phyloP scores from a whole-genome alignment of 1,284 basidiomycete species.

The Caloboletus inedulis region DNA sequence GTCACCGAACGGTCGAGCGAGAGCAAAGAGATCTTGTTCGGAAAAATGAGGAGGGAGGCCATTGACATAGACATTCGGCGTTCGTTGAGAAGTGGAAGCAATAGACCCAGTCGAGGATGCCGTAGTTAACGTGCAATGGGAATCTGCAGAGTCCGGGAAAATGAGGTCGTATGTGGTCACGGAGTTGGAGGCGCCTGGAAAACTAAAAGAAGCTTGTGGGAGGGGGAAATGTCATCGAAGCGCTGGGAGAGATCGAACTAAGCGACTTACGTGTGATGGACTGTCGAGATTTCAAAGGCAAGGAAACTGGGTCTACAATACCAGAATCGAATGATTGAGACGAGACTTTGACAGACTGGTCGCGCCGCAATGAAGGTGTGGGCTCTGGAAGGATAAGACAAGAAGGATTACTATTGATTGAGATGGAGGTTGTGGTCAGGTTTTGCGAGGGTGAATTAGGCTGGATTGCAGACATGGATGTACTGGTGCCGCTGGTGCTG shows the following conservation, averaged over 20 bases:
- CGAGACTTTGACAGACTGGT: constrained; percentile 6
- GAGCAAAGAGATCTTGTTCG: constrained; percentile 57
- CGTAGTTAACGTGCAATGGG: constrained; percentile 10
- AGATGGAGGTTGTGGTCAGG: constrained; percentile 12
- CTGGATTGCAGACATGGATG: constrained; percentile 19
- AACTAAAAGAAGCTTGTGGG: constrained; percentile 27
- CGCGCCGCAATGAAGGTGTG: constrained; percentile 4
- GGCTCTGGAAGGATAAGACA: constrained; percentile 23
- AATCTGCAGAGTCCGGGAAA: constrained; percentile 13
- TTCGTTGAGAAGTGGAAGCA: constrained; percentile 27
- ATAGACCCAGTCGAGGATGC: constrained; percentile 16
- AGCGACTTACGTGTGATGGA: constrained; percentile 27
- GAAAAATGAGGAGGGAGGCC: constrained; percentile 62
- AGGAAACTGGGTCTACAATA: constrained; percentile 10
- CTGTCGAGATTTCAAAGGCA: constrained; percentile 9
- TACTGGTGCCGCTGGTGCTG: constrained; percentile 8
- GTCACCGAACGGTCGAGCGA: constrained; percentile 52
- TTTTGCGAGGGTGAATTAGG: constrained; percentile 23
- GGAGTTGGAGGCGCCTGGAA: constrained; percentile 12
- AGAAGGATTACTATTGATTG: constrained; percentile 16
- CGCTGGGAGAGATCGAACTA: neutral
- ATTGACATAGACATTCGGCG: constrained; percentile 68
- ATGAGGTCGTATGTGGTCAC: constrained; percentile 10
- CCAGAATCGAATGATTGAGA: constrained; percentile 12
- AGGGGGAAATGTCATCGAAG: constrained; percentile 7